Conservation (phyloP, 345 rosid genomes). For the Arabis hirsuta region DNA sequence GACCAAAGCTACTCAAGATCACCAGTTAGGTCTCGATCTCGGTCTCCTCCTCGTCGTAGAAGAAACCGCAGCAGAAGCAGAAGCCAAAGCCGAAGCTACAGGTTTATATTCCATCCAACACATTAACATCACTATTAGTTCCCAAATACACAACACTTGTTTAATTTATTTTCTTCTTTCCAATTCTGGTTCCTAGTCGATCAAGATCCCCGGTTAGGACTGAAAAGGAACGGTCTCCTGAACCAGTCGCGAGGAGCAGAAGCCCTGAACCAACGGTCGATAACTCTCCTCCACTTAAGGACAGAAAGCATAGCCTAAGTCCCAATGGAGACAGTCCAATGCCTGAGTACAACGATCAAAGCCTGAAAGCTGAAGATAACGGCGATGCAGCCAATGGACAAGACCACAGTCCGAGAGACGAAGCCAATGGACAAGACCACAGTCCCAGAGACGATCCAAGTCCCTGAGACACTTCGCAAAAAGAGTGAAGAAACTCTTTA, state of each 20-base stretch:
- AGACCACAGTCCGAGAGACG: constrained; percentile 33
- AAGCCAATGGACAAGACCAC: not conserved
- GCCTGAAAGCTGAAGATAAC: constrained; percentile 45
- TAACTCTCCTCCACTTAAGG: constrained; percentile 51
- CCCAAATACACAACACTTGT: not conserved
- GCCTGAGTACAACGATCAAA: constrained; percentile 37
- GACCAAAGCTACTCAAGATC: constrained; percentile 70
- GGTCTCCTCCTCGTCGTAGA: constrained; percentile 61
- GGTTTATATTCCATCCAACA: constrained; percentile 42
- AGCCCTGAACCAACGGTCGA: constrained; percentile 42
- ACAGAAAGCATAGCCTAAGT: constrained; percentile 54
- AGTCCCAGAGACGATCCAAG: constrained; percentile 37
- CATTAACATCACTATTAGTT: not conserved
- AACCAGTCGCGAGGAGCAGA: constrained; percentile 40
- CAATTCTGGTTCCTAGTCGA: constrained; percentile 47
- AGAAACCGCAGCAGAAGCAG: constrained; percentile 61
- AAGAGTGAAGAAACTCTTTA: constrained; percentile 20
- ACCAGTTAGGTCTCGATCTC: constrained; percentile 49
- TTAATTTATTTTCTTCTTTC: not conserved
- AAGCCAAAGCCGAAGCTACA: constrained; percentile 74
- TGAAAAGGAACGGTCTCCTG: constrained; percentile 51
- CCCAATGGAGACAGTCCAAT: constrained; percentile 51
- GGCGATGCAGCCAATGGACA: constrained; percentile 55
- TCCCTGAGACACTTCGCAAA: constrained; percentile 15
- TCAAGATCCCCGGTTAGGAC: constrained; percentile 75